Percentiles rank a stretch among this genome's conserved stretches.
These are phyloP conservation scores for Tetraselmis chui DNA, from an alignment of 139 green algal genomes.

Conservation along the genomic window DNA sequence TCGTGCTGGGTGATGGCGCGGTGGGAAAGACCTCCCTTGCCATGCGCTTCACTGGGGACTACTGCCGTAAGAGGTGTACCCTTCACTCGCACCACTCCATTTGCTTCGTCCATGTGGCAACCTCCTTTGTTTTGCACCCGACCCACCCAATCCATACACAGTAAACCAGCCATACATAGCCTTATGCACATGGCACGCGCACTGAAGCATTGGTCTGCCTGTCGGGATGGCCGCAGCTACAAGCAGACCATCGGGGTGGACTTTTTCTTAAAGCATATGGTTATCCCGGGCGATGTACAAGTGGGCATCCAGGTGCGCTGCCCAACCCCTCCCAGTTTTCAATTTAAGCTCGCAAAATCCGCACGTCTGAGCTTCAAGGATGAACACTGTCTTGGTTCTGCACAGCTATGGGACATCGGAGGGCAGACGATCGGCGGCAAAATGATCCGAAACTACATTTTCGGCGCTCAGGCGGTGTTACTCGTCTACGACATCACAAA, in stretches of 20 bases:
- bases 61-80: constrained; percentile 3
- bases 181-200: neutral
- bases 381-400: neutral
- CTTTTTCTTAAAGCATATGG: constrained; percentile 22
- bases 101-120: neutral
- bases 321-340: neutral
- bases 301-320: constrained; percentile 4
- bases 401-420: constrained; percentile 32
- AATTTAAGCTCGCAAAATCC: too few species aligned
- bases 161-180: too few species aligned
- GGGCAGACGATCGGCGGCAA: constrained; percentile 17
- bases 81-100: neutral
- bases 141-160: too few species aligned
- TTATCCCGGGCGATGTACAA: constrained; percentile 11
- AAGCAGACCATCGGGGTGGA: constrained; percentile 25
- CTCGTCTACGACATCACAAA: constrained; percentile 28
- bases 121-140: neutral
- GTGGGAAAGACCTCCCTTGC: constrained; percentile 19
- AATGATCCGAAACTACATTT: constrained; percentile 28
- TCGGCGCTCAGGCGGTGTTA: constrained; percentile 22
- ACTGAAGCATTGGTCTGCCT: neutral
- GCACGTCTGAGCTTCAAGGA: too few species aligned
- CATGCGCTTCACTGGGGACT: constrained; percentile 15
- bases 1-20: constrained; percentile 17
- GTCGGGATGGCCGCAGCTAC: neutral